Evolutionary conservation across 129 eudicot genomes (phyloP), one percentile per base, ranked within the genome.

Genomic region (carrot (Daucus carota)): DNA sequence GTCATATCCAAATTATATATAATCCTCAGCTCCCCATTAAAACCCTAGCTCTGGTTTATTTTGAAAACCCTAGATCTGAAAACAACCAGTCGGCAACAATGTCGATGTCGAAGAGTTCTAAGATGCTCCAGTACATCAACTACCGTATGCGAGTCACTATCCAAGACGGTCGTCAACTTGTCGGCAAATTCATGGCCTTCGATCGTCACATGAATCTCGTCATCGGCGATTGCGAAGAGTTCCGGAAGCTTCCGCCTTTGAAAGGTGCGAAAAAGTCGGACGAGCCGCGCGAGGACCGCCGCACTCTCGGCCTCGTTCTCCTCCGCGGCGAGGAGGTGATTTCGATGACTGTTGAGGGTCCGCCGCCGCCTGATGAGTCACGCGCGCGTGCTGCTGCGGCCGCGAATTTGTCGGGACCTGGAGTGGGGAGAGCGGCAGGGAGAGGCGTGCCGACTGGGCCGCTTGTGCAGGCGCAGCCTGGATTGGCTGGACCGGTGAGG

Each of bases 181-280:
- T 90, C 81, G 98, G 98, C 0, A 93, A 93, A 78, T 93, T 93
- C 90, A 93, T 93, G 98, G 98, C 98, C 65, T 93, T 93, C 88
- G 98, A 93, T 78, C 98, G 97, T 40, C 98, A 93, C 91, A 93
- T 93, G 98, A 93, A 93, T 73, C 92, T 93, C 83, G 98, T 93
- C 10, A 86, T 93, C 76, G 98, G 98, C n/a, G 98, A 93, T 75
- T 93, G 98, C 76, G 98, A 90, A 13, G 98, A 93, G 86, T 93
- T 93, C 44, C 98, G 98, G 1, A 90, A 90, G 62, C 86, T 93
- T 3, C 97, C 97, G 0, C 97, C 97, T 5, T 74, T 84, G 5
- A 93, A 93, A 63, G 90, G 91, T 5, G 79, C 91, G 15, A 89
- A 79, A 60, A 68, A 68, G 73, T 72, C 80, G 62, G 91, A 88